Conservation (phyloP, 2,329 filamentous ascomycete species). For the Aspergillus calidoustus region DNA sequence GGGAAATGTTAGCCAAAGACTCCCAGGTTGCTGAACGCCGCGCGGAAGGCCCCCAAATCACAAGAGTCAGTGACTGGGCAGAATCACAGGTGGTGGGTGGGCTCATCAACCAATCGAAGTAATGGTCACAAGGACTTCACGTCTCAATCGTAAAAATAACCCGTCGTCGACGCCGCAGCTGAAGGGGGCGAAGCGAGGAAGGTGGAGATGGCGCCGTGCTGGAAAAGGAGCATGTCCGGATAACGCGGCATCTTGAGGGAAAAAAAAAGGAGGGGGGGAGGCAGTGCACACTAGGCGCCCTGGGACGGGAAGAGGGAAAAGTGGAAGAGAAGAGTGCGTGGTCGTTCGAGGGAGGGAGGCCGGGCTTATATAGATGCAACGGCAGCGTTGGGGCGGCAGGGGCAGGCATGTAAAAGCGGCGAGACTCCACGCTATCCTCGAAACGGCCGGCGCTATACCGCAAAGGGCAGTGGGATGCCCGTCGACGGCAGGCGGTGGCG, state of each 20-base stretch:
- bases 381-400: no score
- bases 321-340: background rate
- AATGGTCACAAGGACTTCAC: background rate
- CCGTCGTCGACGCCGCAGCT: constrained; percentile 5
- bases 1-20: background rate
- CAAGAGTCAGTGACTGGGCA: no score
- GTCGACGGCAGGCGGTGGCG: no score
- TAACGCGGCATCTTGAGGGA: background rate
- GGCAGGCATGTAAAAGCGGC: no score
- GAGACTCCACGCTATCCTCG: no score
- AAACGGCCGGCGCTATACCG: no score
- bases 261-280: background rate
- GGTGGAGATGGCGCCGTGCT: background rate
- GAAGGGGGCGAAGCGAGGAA: constrained; percentile 4
- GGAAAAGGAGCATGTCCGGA: no score
- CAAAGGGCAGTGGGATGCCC: no score
- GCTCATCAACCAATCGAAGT: constrained; percentile 1
- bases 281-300: background rate
- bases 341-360: no score
- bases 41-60: background rate
- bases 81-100: background rate
- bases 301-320: background rate
- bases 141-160: constrained; percentile 1
- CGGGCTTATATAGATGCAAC: no score
- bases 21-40: background rate